Conservation (phyloP, 495 filamentous ascomycete genomes). For the Pseudoneurospora amorphoporcata region DNA sequence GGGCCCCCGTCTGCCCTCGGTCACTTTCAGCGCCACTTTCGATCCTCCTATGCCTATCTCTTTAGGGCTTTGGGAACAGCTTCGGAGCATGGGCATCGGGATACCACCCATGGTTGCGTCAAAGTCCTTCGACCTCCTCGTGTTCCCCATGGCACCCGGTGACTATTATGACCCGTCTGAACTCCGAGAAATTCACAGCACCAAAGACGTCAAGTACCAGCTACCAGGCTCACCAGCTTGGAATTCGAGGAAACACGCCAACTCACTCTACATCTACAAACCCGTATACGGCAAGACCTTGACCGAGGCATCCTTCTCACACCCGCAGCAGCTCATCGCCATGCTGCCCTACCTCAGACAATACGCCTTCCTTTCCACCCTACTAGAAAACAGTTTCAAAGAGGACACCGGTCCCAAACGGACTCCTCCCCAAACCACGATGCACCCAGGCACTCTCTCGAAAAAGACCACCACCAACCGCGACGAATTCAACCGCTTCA, state of each 20-base stretch:
- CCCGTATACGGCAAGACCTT: conserved; percentile 58
- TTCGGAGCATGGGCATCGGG: conserved; percentile 55
- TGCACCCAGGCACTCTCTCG: neutral
- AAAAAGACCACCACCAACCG: conserved; percentile 13
- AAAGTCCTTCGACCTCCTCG: conserved; percentile 55
- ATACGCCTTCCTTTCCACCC: conserved; percentile 55
- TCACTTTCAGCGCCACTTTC: conserved; percentile 73
- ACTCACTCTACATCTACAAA: conserved; percentile 62
- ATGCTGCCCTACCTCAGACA: conserved; percentile 70
- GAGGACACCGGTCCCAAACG: conserved; percentile 1
- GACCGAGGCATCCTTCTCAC: conserved; percentile 67
- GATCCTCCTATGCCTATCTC: conserved; percentile 77
- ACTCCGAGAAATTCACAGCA: conserved; percentile 26
- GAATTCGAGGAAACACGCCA: conserved; percentile 45
- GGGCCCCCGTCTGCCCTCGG: conserved; percentile 50
- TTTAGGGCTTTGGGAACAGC: conserved; percentile 50
- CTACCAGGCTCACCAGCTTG: conserved; percentile 31
- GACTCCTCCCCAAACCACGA: neutral
- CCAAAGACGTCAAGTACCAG: conserved; percentile 21
- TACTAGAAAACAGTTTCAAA: conserved; percentile 53
- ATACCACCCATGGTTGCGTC: conserved; percentile 40
- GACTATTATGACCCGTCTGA: conserved; percentile 29
- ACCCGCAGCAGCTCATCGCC: conserved; percentile 72
- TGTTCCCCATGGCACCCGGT: conserved; percentile 41
- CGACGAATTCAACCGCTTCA: conserved; percentile 26